Percentiles rank a stretch among this genome's conserved stretches.
Evolutionary conservation across 2,329 filamentous ascomycete species (phyloP).

Genomic region (Laburnicola sp.): DNA sequence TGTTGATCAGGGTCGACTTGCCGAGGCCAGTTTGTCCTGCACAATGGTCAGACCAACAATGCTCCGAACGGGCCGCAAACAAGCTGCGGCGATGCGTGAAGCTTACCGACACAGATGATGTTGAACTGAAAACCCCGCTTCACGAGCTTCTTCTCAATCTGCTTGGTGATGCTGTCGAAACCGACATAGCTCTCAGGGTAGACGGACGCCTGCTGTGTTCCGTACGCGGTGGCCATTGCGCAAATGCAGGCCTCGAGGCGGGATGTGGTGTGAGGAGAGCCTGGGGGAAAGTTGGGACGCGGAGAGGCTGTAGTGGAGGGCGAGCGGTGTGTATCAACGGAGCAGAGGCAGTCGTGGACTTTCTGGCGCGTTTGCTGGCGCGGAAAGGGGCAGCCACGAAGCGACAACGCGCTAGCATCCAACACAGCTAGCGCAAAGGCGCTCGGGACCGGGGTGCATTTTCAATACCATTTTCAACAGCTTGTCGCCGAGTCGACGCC

Average conservation of each 20-base stretch:
- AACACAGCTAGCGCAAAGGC: conserved; percentile 28
- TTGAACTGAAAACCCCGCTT: conserved; percentile 99
- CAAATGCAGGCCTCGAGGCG: conserved; percentile 30
- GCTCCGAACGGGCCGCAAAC: neutral
- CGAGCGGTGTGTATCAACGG: conserved; percentile 32
- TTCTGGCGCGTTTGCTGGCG: conserved; percentile 42
- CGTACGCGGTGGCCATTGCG: conserved; percentile 68
- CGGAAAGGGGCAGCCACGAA: conserved; percentile 48
- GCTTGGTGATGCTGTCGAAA: conserved; percentile 99
- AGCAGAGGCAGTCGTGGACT: conserved; percentile 42
- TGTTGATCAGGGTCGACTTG: conserved; percentile 99
- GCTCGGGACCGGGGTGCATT: conserved; percentile 32
- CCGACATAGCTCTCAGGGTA: conserved; percentile 98
- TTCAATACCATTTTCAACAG: conserved; percentile 31
- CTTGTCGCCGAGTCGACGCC: conserved; percentile 12
- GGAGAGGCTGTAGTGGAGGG: conserved; percentile 20
- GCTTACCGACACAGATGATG: conserved; percentile 97
- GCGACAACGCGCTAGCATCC: conserved; percentile 40
- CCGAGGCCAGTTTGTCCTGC: conserved; percentile 96
- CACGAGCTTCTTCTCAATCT: conserved; percentile 99
- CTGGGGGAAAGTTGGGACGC: conserved; percentile 9
- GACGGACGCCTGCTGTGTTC: conserved; percentile 57
- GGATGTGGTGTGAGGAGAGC: conserved; percentile 16
- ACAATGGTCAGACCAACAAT: conserved; percentile 6
- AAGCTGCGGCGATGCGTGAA: conserved; percentile 4